These are phyloP conservation scores for Trichosporon sp. DNA, from an alignment of 1,284 basidiomycete genomes.

Conservation along the genomic window DNA sequence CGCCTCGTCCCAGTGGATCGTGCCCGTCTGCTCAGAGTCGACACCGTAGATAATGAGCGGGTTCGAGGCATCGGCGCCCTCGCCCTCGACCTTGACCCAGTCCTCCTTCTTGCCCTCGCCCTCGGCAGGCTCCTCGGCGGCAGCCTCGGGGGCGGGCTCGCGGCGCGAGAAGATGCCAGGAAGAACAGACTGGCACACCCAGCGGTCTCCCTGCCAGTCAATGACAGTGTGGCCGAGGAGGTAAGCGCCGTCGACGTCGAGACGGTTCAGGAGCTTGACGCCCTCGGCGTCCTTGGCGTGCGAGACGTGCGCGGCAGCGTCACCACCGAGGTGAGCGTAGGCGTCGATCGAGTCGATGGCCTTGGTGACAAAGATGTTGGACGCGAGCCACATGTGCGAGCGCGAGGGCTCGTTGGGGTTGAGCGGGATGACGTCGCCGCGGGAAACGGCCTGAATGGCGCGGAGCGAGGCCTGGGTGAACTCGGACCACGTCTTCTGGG, in stretches of 20 bases:
- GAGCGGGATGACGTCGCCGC: conserved; percentile 61
- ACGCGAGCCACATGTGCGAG: conserved; percentile 63
- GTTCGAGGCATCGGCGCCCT: conserved; percentile 64
- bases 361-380: conserved; percentile 64
- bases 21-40: conserved; percentile 60
- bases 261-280: conserved; percentile 60
- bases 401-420: conserved; percentile 62
- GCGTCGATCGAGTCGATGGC: conserved; percentile 63
- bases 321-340: conserved; percentile 62
- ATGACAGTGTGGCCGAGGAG: conserved; percentile 68
- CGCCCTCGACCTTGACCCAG: conserved; percentile 59
- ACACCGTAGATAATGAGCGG: conserved; percentile 63
- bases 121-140: conserved; percentile 37
- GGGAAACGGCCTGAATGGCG: conserved; percentile 60
- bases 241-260: conserved; percentile 75
- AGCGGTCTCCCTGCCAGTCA: conserved; percentile 64
- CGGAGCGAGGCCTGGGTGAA: conserved; percentile 61
- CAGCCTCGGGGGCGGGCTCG: conserved; percentile 37
- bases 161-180: conserved; percentile 62
- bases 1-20: conserved; percentile 57
- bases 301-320: conserved; percentile 62
- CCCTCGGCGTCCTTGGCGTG: conserved; percentile 64
- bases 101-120: conserved; percentile 51
- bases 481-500: conserved; percentile 62
- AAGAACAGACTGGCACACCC: conserved; percentile 63